Percentiles rank a stretch among this genome's conserved stretches.
phyloP scores from a whole-genome alignment of 2,329 filamentous ascomycete genomes.

The Dryadomyces sulphureus region DNA sequence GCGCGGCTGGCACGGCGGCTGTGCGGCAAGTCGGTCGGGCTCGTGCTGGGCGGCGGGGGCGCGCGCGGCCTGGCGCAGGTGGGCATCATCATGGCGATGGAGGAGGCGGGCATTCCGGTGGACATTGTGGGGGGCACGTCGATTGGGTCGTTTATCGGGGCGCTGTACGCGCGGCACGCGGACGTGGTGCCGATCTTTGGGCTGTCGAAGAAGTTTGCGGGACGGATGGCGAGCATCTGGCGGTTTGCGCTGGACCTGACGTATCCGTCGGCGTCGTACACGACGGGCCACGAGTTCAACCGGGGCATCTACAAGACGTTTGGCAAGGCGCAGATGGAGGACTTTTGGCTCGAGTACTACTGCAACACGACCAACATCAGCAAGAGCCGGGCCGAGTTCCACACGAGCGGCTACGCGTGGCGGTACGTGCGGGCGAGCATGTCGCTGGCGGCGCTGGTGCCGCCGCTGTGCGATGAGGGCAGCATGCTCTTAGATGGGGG shows the following conservation, averaged over 20 bases:
- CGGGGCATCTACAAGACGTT: conserved; percentile 98
- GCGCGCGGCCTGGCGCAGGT: conserved; percentile 86
- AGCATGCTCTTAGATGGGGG: conserved; percentile 94
- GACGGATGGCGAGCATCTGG: conserved; percentile 99
- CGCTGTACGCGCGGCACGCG: conserved; percentile 86
- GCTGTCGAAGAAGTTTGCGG: conserved; percentile 90
- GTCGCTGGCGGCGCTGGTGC: conserved; percentile 84
- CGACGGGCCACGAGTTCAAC: conserved; percentile 97
- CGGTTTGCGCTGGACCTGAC: conserved; percentile 93
- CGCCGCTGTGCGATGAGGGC: conserved; percentile 90
- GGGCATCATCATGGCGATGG: conserved; percentile 84
- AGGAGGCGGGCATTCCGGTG: conserved; percentile 91
- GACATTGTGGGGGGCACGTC: conserved; percentile 93
- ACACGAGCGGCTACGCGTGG: conserved; percentile 95
- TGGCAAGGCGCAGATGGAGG: conserved; percentile 91
- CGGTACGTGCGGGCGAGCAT: conserved; percentile 92
- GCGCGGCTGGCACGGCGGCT: conserved; percentile 79
- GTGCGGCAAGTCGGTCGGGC: conserved; percentile 84
- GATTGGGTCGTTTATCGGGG: conserved; percentile 90
- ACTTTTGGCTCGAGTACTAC: conserved; percentile 98
- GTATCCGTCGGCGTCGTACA: conserved; percentile 93
- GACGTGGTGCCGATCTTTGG: conserved; percentile 97
- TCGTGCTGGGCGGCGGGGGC: conserved; percentile 87
- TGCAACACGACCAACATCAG: conserved; percentile 99
- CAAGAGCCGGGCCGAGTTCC: conserved; percentile 80